Evolutionary conservation across 148 eudicot genomes (phyloP), one percentile per base, ranked within the genome.

Genomic region (Limonium bicolor): DNA sequence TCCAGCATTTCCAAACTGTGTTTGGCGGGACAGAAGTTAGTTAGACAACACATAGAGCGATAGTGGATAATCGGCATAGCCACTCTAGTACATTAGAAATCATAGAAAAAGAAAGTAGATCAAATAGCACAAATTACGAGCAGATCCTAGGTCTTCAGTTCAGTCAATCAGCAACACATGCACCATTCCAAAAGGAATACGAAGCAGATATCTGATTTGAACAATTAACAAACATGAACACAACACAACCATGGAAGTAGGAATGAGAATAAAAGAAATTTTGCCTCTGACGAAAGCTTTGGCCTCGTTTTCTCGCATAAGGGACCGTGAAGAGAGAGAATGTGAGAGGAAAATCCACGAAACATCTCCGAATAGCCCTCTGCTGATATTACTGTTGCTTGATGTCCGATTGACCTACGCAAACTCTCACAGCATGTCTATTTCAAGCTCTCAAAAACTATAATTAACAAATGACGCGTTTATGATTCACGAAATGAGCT

Each of bases 1-100:
- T 85, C 82, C 90, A 85, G 81, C 51, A 85, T 77, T 81, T 92
- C 99, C 99, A 92, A 48, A 85, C 99, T 92, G 63, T 32, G 48
- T 33, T 22, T n/a, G n/a, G n/a, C n/a, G n/a, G n/a, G n/a, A n/a
- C n/a, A n/a, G n/a, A n/a, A n/a, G n/a, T n/a, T n/a, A n/a, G n/a
- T n/a, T n/a, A n/a, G n/a, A n/a, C n/a, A n/a, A n/a, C n/a, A n/a
- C n/a, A n/a, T n/a, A n/a, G n/a, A n/a, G n/a, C n/a, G n/a, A n/a
- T n/a, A n/a, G n/a, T n/a, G n/a, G n/a, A n/a, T n/a, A n/a, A n/a
- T n/a, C n/a, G n/a, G n/a, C n/a, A n/a, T n/a, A n/a, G n/a, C n/a
- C n/a, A n/a, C n/a, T n/a, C n/a, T n/a, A n/a, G n/a, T n/a, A n/a
- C n/a, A n/a, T n/a, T n/a, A n/a, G n/a, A n/a, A n/a, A n/a, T n/a